Conservation (phyloP, 2,329 filamentous ascomycete species). For the Bipolaris cookei region DNA sequence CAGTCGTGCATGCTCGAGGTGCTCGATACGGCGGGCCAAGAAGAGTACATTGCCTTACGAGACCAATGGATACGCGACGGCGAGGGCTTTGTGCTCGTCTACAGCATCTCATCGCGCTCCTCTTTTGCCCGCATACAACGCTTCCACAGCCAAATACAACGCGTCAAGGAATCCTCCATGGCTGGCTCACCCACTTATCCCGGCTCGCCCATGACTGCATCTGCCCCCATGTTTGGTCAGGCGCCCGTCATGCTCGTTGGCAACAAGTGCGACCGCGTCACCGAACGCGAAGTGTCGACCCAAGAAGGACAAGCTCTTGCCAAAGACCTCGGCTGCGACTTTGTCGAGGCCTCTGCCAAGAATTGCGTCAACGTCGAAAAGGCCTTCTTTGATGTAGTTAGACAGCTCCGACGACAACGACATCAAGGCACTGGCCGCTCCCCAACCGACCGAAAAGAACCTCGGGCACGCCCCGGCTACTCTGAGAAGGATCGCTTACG, state of each 20-base stretch:
- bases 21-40: constrained; percentile 94
- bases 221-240: constrained; percentile 59
- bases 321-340: constrained; percentile 91
- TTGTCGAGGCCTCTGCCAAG: constrained; percentile 95
- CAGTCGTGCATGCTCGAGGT: constrained; percentile 98
- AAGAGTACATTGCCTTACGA: constrained; percentile 95
- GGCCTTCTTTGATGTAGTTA: constrained; percentile 96
- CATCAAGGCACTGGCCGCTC: constrained; percentile 52
- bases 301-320: constrained; percentile 94
- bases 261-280: constrained; percentile 97
- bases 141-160: constrained; percentile 95
- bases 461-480: constrained; percentile 21
- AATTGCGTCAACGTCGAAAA: constrained; percentile 99
- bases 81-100: constrained; percentile 96
- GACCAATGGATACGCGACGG: constrained; percentile 99
- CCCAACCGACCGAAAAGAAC: constrained; percentile 23
- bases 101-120: constrained; percentile 96
- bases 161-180: constrained; percentile 87
- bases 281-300: constrained; percentile 93
- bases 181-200: constrained; percentile 77
- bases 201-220: constrained; percentile 71
- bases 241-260: constrained; percentile 98
- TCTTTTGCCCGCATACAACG: constrained; percentile 94
- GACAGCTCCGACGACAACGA: constrained; percentile 84
- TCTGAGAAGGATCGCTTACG: constrained; percentile 29